These are phyloP conservation scores for Stagonosporopsis rhizophila DNA, from an alignment of 2,329 filamentous ascomycete species.

Conservation along the genomic window DNA sequence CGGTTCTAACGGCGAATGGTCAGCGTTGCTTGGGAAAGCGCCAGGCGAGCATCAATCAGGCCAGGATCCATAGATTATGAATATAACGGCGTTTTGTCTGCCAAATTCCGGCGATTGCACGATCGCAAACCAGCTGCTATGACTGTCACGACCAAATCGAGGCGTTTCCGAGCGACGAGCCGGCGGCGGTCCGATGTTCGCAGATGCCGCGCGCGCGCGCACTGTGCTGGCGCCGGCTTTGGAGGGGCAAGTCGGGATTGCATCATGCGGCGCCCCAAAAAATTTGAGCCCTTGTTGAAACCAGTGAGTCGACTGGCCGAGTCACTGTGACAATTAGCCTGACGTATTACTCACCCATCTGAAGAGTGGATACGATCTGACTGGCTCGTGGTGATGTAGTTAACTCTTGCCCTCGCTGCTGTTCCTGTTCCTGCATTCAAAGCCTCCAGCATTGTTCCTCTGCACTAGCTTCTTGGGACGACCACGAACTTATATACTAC, in stretches of 20 bases:
- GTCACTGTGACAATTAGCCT: conserved; percentile 18
- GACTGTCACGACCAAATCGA: background rate
- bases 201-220: background rate
- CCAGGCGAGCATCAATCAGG: conserved; percentile 16
- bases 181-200: conserved; percentile 6
- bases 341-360: conserved; percentile 15
- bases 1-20: conserved; percentile 15
- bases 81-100: conserved; percentile 19
- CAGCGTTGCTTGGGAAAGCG: conserved; percentile 11
- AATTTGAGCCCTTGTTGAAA: conserved; percentile 33
- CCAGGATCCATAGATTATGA: conserved; percentile 23
- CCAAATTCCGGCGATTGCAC: conserved; percentile 13
- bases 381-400: conserved; percentile 26
- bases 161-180: conserved; percentile 9
- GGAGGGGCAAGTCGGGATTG: conserved; percentile 32
- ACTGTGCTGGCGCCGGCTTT: conserved; percentile 16
- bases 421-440: conserved; percentile 26
- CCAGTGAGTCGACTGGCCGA: conserved; percentile 16
- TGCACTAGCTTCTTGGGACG: conserved; percentile 4
- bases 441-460: conserved; percentile 2
- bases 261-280: conserved; percentile 43
- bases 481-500: conserved; percentile 7
- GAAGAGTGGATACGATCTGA: conserved; percentile 26
- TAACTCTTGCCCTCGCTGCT: conserved; percentile 23
- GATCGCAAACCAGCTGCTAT: background rate